Evolutionary conservation across 2,329 filamentous ascomycete species (phyloP).

Genomic region (Trichoderma afroharzianum): DNA sequence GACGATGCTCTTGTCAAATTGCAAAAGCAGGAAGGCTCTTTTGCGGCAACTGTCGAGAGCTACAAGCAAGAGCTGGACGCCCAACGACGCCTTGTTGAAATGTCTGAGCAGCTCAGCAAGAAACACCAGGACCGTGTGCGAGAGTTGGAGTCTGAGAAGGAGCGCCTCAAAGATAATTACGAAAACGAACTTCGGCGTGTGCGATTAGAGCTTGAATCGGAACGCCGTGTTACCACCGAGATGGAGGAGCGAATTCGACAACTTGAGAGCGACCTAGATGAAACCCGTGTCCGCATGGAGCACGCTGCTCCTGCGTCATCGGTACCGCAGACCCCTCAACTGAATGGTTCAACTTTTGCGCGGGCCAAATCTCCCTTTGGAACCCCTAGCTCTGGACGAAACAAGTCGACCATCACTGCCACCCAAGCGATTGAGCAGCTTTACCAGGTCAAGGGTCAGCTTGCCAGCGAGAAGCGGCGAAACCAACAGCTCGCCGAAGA

Average conservation of each 20-base stretch:
- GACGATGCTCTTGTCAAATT: slow-evolving; percentile 80
- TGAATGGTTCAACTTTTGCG: slow-evolving; percentile 52
- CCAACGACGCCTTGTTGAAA: slow-evolving; percentile 73
- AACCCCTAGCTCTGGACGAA: slow-evolving; percentile 56
- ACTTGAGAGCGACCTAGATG: slow-evolving; percentile 52
- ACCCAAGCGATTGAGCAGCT: slow-evolving; percentile 63
- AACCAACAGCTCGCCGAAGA: slow-evolving; percentile 71
- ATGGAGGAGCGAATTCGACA: slow-evolving; percentile 48
- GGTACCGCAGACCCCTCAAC: slow-evolving; percentile 57
- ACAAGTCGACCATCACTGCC: slow-evolving; percentile 54
- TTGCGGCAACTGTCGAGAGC: slow-evolving; percentile 76
- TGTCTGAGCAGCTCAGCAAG: slow-evolving; percentile 72
- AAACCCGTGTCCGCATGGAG: slow-evolving; percentile 48
- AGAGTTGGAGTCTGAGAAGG: slow-evolving; percentile 64
- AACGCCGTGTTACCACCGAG: slow-evolving; percentile 44
- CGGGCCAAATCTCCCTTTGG: slow-evolving; percentile 60
- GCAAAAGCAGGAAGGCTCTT: slow-evolving; percentile 80
- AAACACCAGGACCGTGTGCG: slow-evolving; percentile 68
- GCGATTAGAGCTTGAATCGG: slow-evolving; percentile 55
- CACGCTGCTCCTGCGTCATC: slow-evolving; percentile 44
- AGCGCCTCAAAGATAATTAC: slow-evolving; percentile 59
- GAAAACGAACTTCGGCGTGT: slow-evolving; percentile 56
- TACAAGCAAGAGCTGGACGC: slow-evolving; percentile 85
- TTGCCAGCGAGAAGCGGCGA: slow-evolving; percentile 70
- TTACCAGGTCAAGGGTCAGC: slow-evolving; percentile 65